Conservation (phyloP, 192 early-diverging fungal genomes). For the Coemansia aciculifera region DNA sequence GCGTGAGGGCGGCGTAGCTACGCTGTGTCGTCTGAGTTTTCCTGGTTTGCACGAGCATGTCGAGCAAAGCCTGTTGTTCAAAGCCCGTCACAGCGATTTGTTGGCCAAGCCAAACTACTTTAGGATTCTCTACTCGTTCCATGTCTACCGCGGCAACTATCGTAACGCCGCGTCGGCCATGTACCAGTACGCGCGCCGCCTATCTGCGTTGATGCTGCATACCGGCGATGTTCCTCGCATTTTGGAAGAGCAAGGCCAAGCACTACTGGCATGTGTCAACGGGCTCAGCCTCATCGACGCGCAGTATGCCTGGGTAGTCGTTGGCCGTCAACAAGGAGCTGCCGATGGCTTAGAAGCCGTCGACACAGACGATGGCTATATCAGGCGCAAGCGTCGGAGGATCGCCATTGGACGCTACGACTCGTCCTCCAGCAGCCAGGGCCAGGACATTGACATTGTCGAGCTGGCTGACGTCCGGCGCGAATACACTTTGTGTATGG, state of each 20-base stretch:
- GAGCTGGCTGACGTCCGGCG: conserved; percentile 47
- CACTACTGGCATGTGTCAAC: conserved; percentile 46
- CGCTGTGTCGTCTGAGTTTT: conserved; percentile 49
- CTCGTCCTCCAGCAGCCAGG: conserved; percentile 18
- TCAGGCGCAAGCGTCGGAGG: conserved; percentile 31
- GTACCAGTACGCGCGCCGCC: conserved; percentile 55
- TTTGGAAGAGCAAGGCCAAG: conserved; percentile 40
- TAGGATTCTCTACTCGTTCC: conserved; percentile 56
- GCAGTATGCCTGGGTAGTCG: conserved; percentile 53
- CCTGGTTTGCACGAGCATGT: conserved; percentile 49
- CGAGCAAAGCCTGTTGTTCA: conserved; percentile 51
- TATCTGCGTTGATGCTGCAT: conserved; percentile 19
- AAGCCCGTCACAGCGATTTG: conserved; percentile 52
- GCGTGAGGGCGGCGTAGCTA: conserved; percentile 28
- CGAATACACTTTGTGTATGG: conserved; percentile 48
- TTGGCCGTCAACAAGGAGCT: conserved; percentile 19
- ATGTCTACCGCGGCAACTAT: conserved; percentile 57
- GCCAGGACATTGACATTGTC: conserved; percentile 44
- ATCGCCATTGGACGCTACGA: conserved; percentile 40
- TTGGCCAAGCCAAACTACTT: conserved; percentile 41
- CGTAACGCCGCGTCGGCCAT: conserved; percentile 56
- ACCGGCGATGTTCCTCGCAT: conserved; percentile 19
- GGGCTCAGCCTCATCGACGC: conserved; percentile 45
- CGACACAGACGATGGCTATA: background rate
- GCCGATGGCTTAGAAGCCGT: background rate